These are phyloP conservation scores for Aspergillus amoenus DNA, from an alignment of 2,329 filamentous ascomycete genomes.

Conservation along the genomic window DNA sequence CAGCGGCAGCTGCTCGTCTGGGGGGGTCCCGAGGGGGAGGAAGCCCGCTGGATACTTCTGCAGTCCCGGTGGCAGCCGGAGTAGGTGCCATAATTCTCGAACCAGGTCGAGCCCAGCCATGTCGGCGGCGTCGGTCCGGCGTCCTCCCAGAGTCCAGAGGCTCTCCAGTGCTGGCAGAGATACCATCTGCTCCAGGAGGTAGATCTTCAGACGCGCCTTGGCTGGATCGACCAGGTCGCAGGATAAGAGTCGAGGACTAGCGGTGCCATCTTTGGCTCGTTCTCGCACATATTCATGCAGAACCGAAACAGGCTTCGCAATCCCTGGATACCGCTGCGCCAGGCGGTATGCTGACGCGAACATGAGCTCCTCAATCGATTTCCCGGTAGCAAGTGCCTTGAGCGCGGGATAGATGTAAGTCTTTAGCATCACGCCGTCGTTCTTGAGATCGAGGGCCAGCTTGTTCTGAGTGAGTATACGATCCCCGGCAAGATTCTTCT, in stretches of 20 bases:
- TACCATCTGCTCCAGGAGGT: too few species aligned
- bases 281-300: background rate
- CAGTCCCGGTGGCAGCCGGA: too few species aligned
- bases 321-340: background rate
- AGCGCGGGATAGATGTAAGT: constrained; percentile 17
- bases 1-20: too few species aligned
- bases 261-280: background rate
- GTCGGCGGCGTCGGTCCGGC: too few species aligned
- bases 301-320: background rate
- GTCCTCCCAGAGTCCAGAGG: too few species aligned
- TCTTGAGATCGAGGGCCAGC: constrained; percentile 15
- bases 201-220: too few species aligned
- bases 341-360: constrained; percentile 9
- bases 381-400: constrained; percentile 15
- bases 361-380: constrained; percentile 10
- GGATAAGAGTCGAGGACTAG: constrained; percentile 9
- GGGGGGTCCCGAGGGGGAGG: too few species aligned
- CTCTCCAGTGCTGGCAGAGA: too few species aligned
- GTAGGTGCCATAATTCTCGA: too few species aligned
- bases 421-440: constrained; percentile 10
- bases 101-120: too few species aligned
- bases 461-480: constrained; percentile 5
- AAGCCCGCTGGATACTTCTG: too few species aligned
- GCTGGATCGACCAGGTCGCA: too few species aligned
- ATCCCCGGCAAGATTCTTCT: background rate